Conservation (phyloP, 768 basidiomycete genomes). For the Leucocoprinus sp. region DNA sequence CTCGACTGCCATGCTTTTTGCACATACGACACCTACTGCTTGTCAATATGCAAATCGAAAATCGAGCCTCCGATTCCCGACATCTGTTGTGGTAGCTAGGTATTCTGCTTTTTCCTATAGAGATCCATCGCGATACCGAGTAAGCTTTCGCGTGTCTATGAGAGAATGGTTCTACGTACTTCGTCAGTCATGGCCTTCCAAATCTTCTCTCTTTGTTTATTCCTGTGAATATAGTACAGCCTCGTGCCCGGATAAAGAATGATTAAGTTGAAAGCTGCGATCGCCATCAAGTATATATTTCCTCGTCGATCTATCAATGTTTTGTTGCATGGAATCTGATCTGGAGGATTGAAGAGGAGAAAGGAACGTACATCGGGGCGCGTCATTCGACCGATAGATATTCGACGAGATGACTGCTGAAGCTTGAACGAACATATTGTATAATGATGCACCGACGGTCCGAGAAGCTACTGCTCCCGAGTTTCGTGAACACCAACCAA, state of each 20-base stretch:
- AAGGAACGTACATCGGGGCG: conserved; percentile 38
- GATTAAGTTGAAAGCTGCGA: conserved; percentile 41
- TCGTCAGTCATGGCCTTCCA: conserved; percentile 52
- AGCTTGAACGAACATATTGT: conserved; percentile 40
- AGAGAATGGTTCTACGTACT: conserved; percentile 20
- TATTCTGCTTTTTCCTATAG: conserved; percentile 47
- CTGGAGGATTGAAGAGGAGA: not conserved
- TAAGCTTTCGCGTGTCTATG: no score
- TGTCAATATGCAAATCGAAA: conserved; percentile 52
- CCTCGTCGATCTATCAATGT: conserved; percentile 44
- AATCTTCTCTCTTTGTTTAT: conserved; percentile 40
- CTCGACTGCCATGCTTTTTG: no score
- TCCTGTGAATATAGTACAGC: conserved; percentile 51
- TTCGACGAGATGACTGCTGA: conserved; percentile 39
- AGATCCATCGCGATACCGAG: not conserved
- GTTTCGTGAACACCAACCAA: conserved; percentile 54
- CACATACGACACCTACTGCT: not conserved
- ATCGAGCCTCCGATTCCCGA: conserved; percentile 55
- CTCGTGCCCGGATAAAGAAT: conserved; percentile 48
- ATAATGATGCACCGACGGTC: conserved; percentile 51
- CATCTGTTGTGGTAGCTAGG: conserved; percentile 46
- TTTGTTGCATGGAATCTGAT: not conserved
- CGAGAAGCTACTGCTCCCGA: conserved; percentile 51
- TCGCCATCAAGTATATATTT: conserved; percentile 45
- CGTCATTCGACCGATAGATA: conserved; percentile 51